phyloP scores from a whole-genome alignment of 257 asterid genomes.

The Solanum verrucosum region DNA sequence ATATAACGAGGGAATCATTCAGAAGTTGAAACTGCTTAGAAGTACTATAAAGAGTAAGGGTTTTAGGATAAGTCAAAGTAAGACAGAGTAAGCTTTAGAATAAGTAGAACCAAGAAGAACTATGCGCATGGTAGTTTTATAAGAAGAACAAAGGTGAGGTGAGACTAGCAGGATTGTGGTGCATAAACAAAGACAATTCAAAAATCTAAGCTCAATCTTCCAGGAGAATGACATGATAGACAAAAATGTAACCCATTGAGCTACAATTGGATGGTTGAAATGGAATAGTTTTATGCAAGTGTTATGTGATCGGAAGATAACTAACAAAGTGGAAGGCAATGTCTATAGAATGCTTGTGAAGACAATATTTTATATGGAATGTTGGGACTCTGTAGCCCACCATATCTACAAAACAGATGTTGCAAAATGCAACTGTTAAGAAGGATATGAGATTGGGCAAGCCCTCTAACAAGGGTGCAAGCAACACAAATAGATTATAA shows the following conservation, averaged over 20 bases:
- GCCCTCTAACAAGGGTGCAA: neutral
- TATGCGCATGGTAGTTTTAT: no score
- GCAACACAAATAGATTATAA: neutral
- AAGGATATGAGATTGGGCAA: neutral
- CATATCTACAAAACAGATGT: neutral
- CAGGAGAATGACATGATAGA: neutral
- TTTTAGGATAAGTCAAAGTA: no score
- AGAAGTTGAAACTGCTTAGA: no score
- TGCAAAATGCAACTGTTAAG: neutral
- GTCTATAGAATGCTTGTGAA: neutral
- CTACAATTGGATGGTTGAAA: neutral
- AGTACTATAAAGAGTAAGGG: no score
- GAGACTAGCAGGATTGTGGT: neutral
- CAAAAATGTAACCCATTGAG: neutral
- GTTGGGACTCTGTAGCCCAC: neutral
- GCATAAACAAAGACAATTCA: neutral
- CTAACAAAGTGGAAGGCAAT: neutral
- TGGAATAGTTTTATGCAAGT: neutral
- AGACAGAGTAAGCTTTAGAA: no score
- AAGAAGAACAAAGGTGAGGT: no score
- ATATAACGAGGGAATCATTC: no score
- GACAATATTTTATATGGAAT: neutral
- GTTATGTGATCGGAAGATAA: neutral
- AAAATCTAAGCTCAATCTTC: neutral
- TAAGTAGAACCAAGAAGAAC: no score